Percentiles rank a stretch among this genome's conserved stretches.
phyloP scores from a whole-genome alignment of 441 rosid species.

The Mallotus repandus region DNA sequence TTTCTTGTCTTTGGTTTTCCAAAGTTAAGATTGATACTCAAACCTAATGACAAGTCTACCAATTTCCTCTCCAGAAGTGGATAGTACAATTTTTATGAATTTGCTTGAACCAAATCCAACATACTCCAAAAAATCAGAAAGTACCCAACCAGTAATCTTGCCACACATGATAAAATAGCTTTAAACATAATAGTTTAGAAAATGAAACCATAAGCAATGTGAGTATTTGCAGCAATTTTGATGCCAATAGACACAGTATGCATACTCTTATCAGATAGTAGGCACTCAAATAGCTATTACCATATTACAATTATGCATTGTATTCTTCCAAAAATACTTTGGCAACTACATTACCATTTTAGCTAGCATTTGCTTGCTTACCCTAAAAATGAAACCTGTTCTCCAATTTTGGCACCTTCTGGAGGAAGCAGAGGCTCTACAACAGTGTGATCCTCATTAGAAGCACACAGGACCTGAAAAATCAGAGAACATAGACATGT shows the following conservation, averaged over 20 bases:
- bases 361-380: slow-evolving; percentile 33
- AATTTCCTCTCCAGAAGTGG: neutral
- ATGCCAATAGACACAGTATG: neutral
- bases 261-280: neutral
- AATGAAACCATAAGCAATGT: neutral
- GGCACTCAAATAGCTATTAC: neutral
- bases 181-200: neutral
- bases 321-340: slow-evolving; percentile 9
- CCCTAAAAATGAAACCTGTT: slow-evolving; percentile 72
- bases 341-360: neutral
- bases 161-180: neutral
- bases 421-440: slow-evolving; percentile 92
- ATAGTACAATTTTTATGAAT: neutral
- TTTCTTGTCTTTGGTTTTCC: slow-evolving; percentile 1
- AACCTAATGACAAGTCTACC: neutral
- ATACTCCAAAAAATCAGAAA: neutral
- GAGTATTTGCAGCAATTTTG: neutral
- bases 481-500: neutral
- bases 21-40: neutral
- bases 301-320: neutral
- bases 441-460: slow-evolving; percentile 69
- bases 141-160: neutral
- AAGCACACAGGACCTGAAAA: slow-evolving; percentile 82
- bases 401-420: slow-evolving; percentile 76
- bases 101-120: neutral